Percentiles rank a stretch among this genome's conserved stretches.
Evolutionary conservation across 78 protist genomes (phyloP).

Genomic region (Dictyostelium purpureum): DNA sequence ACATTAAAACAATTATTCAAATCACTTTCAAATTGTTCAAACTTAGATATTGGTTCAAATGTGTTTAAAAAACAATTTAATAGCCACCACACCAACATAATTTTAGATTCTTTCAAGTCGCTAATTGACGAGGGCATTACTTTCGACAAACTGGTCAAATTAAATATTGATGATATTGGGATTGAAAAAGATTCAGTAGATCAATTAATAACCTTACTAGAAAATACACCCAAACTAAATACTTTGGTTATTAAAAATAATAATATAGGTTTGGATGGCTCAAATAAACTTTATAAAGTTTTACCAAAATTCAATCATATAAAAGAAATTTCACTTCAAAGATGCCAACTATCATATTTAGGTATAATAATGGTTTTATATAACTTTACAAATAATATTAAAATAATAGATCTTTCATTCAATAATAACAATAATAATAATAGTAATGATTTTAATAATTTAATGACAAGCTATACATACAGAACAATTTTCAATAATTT

Average conservation of each 20-base stretch:
- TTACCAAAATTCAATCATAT: neutral
- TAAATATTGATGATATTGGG: neutral
- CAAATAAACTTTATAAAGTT: neutral
- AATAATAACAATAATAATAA: no score
- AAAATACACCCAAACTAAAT: neutral
- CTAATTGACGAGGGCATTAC: neutral
- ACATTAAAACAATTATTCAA: neutral
- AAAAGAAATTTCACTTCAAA: neutral
- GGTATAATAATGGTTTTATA: neutral
- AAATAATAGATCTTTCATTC: no score
- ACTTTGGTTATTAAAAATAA: neutral
- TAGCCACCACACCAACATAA: neutral
- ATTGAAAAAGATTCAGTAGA: neutral
- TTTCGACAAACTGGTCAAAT: neutral
- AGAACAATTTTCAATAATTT: no score
- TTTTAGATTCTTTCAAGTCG: no score
- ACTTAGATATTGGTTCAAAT: neutral
- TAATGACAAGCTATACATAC: no score
- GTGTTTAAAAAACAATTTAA: neutral
- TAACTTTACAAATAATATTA: neutral
- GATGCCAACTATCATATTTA: neutral
- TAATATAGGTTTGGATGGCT: neutral
- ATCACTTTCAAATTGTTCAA: neutral
- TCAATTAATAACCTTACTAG: no score
- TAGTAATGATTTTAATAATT: no score